Percentiles rank a stretch among this genome's conserved stretches.
Evolutionary conservation across 306 rosid genomes (phyloP).

Genomic region (Geum urbanum): DNA sequence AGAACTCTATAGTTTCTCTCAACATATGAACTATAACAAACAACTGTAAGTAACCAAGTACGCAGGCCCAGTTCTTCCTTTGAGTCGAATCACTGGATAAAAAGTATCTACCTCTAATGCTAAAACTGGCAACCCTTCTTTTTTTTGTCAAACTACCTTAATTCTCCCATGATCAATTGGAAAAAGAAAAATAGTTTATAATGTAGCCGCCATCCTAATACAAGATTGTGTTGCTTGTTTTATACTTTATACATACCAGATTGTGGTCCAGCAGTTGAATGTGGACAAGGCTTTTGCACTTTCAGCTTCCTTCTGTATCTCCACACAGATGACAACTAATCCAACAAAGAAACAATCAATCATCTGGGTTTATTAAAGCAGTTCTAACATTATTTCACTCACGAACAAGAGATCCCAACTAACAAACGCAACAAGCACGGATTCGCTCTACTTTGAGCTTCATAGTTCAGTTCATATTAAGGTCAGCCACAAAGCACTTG

Average conservation of each 20-base stretch:
- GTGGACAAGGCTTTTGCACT: conserved; percentile 78
- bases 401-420: background rate
- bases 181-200: background rate
- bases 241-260: conserved; percentile 39
- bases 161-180: background rate
- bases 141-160: too few species aligned
- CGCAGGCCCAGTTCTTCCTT: background rate
- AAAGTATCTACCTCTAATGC: background rate
- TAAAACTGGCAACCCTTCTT: background rate
- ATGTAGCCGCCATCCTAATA: background rate
- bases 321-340: conserved; percentile 86
- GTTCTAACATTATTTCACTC: background rate
- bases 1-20: background rate
- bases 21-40: background rate
- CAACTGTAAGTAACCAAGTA: background rate
- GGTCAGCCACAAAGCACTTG: background rate
- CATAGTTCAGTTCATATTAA: background rate
- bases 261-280: conserved; percentile 53
- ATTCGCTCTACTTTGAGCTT: background rate
- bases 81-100: background rate
- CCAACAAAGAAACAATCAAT: conserved; percentile 14
- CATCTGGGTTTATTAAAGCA: conserved; percentile 1
- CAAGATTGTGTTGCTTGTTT: background rate
- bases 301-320: conserved; percentile 74
- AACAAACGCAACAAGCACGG: background rate